phyloP scores from a whole-genome alignment of 2,329 filamentous ascomycete genomes.

The Conoideocrella luteorostrata region DNA sequence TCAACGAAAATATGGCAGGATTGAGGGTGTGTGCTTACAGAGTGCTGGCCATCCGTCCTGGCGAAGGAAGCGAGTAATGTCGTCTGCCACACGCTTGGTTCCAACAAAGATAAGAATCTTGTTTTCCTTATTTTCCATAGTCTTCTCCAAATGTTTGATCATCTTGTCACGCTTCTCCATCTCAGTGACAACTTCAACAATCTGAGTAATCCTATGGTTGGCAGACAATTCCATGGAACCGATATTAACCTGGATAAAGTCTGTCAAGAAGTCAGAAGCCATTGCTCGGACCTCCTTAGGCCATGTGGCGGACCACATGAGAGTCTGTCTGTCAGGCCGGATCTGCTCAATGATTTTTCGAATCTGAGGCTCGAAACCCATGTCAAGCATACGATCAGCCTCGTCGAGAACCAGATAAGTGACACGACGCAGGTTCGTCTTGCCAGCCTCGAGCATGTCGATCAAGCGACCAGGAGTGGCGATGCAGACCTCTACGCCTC shows the following conservation, averaged over 20 bases:
- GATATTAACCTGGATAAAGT: conserved; percentile 99
- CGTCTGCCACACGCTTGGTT: conserved; percentile 92
- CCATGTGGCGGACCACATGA: conserved; percentile 99
- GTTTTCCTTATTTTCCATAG: conserved; percentile 94
- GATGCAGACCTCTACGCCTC: conserved; percentile 97
- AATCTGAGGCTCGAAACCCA: conserved; percentile 99
- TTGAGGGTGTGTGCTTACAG: conserved; percentile 53
- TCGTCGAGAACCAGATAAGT: conserved; percentile 98
- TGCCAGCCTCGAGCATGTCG: conserved; percentile 96
- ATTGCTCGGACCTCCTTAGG: conserved; percentile 95
- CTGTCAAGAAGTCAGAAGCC: conserved; percentile 81
- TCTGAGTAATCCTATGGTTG: conserved; percentile 96
- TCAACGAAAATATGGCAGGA: conserved; percentile 29
- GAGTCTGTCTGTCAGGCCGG: conserved; percentile 94
- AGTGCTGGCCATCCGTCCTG: conserved; percentile 97
- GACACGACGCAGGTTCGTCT: conserved; percentile 95
- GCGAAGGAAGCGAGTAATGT: conserved; percentile 94
- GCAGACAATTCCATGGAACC: conserved; percentile 92
- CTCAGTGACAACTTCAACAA: conserved; percentile 92
- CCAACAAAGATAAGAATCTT: conserved; percentile 94
- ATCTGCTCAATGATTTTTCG: conserved; percentile 98
- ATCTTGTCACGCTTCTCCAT: conserved; percentile 97
- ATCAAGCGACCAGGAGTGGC: conserved; percentile 96
- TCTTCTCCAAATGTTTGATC: conserved; percentile 95
- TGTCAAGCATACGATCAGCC: conserved; percentile 99